Percentiles rank a stretch among this genome's conserved stretches.
Evolutionary conservation across 495 filamentous ascomycete species (phyloP).

Genomic region (Hamigera avellanea): DNA sequence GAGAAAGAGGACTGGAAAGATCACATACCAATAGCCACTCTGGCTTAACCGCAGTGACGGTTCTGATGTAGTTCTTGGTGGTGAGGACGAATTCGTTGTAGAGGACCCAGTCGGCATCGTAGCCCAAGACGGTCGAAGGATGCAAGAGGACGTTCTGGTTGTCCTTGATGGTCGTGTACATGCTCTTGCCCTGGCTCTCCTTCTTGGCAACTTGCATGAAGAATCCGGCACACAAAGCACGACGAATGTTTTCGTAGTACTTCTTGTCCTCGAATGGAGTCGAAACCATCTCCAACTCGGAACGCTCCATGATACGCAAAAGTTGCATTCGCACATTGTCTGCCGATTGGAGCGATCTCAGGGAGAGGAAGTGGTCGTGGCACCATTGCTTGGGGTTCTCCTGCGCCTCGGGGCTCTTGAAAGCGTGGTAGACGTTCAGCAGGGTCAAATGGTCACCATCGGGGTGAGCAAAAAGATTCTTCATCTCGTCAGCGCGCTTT

Average conservation of each 20-base stretch:
- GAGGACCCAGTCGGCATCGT: constrained; percentile 90
- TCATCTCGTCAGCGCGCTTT: constrained; percentile 97
- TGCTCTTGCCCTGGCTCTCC: constrained; percentile 59
- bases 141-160: constrained; percentile 85
- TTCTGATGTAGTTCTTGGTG: constrained; percentile 79
- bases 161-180: constrained; percentile 90
- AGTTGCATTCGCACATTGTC: constrained; percentile 90
- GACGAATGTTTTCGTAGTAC: constrained; percentile 95
- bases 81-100: constrained; percentile 99
- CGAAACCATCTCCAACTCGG: constrained; percentile 72
- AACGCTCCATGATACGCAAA: constrained; percentile 89
- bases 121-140: constrained; percentile 73
- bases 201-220: constrained; percentile 99
- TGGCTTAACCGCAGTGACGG: constrained; percentile 47
- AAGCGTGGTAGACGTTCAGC: constrained; percentile 97
- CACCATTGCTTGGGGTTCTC: constrained; percentile 80
- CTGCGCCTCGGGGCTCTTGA: constrained; percentile 65
- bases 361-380: constrained; percentile 92
- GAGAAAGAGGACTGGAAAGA: not conserved
- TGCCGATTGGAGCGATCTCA: constrained; percentile 77
- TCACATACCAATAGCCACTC: constrained; percentile 76
- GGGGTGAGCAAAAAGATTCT: constrained; percentile 78
- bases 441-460: constrained; percentile 94
- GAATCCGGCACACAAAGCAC: constrained; percentile 88
- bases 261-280: constrained; percentile 90